phyloP scores from a whole-genome alignment of 345 rosid genomes.

The Abelmoschus esculentus region DNA sequence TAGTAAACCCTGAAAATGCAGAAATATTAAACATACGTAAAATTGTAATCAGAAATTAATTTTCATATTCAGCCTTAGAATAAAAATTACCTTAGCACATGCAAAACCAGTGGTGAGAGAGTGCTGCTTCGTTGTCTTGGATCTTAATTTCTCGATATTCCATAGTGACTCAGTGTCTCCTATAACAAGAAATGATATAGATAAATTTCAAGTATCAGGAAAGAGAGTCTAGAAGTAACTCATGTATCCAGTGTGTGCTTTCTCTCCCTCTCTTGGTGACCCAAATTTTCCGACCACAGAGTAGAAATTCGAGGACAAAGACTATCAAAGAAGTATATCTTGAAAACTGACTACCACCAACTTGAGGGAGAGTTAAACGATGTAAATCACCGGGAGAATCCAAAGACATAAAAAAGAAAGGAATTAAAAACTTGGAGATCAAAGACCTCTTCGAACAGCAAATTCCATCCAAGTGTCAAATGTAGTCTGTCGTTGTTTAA shows the following conservation, averaged over 20 bases:
- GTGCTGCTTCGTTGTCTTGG: conserved; percentile 52
- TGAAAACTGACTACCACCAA: not conserved
- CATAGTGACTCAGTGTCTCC: conserved; percentile 70
- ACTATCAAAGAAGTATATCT: not conserved
- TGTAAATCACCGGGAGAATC: not conserved
- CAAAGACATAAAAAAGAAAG: conserved; percentile 4
- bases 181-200: conserved; percentile 18
- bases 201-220: not conserved
- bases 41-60: conserved; percentile 5
- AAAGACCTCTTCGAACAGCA: conserved; percentile 61
- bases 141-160: conserved; percentile 71
- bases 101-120: conserved; percentile 51
- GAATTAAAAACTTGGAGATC: not conserved
- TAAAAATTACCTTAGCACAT: conserved; percentile 61
- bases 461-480: conserved; percentile 82
- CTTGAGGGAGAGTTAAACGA: not conserved
- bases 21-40: not conserved
- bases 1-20: conserved; percentile 49
- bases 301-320: not conserved
- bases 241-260: not conserved
- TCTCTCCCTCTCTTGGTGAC: not conserved
- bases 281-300: not conserved
- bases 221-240: not conserved
- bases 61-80: not conserved
- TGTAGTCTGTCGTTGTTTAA: conserved; percentile 54